Evolutionary conservation across 164 flowering plant species (phyloP), one percentile per base, ranked within the genome.

Genomic region (Aristolochia californica): DNA sequence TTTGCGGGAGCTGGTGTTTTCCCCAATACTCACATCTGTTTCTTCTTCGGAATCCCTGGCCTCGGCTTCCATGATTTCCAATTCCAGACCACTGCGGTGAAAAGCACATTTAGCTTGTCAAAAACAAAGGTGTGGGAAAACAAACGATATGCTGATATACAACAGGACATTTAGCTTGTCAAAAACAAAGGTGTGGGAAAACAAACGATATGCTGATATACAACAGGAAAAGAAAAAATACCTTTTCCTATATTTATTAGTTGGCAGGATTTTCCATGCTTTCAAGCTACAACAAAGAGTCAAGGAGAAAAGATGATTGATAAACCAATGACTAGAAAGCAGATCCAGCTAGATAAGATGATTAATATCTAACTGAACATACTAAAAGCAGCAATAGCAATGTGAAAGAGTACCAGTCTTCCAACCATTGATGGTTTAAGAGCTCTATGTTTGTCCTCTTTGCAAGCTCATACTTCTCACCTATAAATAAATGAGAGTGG

Each of bases 11-110:
- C 44, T 69, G 57, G 34, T 52, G 67, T 81, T 74, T 66, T 61
- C 77, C 21, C 26, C 61, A 3, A 57, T 53, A 43, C 57, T 55
- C 15, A 45, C 70, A 58, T 73, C 82, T 30, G 69, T 73, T 70
- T 90, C 97, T 22, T 85, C 97, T 68, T 90, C 95, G 56, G 99
- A 94, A 76, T 94, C 97, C 65, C 78, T 77, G 58, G 90, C 97
- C 71, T 86, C 86, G 72, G 80, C 84, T 64, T 82, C 94, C 88
- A 81, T 67, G 49, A 69, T 71, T 68, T 87, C 97, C 73, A 94
- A 55, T 66, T 94, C 99, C 77, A 77, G 80, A 45, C 89, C 87
- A 84, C 99, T 90, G 82, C 38, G 12, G 49, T 56, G 5, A 10
- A 45, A 11, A 38, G 16, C 43, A 28, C 24, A 56, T 30, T 9